These are phyloP conservation scores for Cercospora sojina DNA, from an alignment of 2,329 filamentous ascomycete genomes.

Conservation along the genomic window DNA sequence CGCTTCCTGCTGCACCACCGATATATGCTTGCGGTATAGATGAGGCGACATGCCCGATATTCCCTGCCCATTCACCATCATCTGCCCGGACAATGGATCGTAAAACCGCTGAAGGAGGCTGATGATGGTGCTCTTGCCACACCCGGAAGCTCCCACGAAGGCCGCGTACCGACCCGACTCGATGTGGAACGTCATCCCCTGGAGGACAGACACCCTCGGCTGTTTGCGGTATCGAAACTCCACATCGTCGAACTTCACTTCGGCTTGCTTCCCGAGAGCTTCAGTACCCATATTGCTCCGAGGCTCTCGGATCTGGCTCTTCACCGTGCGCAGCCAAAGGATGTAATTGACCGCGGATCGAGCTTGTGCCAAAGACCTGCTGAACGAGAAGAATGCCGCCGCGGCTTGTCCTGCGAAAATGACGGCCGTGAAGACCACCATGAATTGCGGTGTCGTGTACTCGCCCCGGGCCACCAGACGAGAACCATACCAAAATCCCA, in stretches of 20 bases:
- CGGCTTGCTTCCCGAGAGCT: constrained; percentile 19
- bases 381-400: constrained; percentile 66
- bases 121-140: constrained; percentile 49
- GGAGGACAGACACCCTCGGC: background rate
- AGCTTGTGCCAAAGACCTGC: constrained; percentile 39
- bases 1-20: constrained; percentile 50
- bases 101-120: constrained; percentile 51
- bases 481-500: constrained; percentile 40
- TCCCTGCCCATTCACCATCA: constrained; percentile 55
- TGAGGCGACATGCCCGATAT: constrained; percentile 47
- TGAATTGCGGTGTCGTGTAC: constrained; percentile 47
- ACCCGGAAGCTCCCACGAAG: constrained; percentile 51
- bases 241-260: constrained; percentile 25
- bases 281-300: constrained; percentile 6
- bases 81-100: constrained; percentile 41
- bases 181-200: constrained; percentile 24
- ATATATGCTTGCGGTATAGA: constrained; percentile 44
- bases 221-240: constrained; percentile 12
- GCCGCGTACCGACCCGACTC: constrained; percentile 45
- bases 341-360: constrained; percentile 43
- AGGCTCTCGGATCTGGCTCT: constrained; percentile 39
- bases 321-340: constrained; percentile 43
- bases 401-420: constrained; percentile 67
- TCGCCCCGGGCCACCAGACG: constrained; percentile 35
- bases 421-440: constrained; percentile 59